Evolutionary conservation across 768 basidiomycete genomes (phyloP), one percentile per base, ranked within the genome.

Genomic region (Austroboletus festivus): DNA sequence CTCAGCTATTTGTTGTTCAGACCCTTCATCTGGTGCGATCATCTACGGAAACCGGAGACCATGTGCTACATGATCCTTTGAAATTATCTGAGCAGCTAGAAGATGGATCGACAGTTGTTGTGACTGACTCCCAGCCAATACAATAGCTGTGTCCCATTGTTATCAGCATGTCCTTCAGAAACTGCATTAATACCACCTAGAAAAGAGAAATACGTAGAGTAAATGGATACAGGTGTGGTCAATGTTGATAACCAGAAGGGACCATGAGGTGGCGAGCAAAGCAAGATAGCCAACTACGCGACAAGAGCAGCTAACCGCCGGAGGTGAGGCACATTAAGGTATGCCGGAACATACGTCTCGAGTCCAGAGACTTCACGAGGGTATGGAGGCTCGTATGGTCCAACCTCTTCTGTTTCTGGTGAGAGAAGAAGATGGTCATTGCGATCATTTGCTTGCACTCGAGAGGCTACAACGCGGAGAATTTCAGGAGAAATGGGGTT

Each of bases 401-500:
- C 92, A 19, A 96, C 95, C 71, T 98, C 96, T 63, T 98, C 96
- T 37, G 89, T 91, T 68, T 98, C 96, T 23, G 95, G 94, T 24
- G 92, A 84, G 44, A 99, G 84, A 50, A 99, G 82, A 18, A 99
- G 78, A 65, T 98, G 95, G 67, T 99, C 96, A 64, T 92, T 93
- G 60, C 93, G 86, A 72, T 98, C 96, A 67, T 95, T 92, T 41
- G 93, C 89, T 62, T 92, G 86, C 46, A 99, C 94, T 42, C 96
- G 82, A 28, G 93, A 90, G 35, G 95, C 93, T 44, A 99, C 96
- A 19, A 97, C 93, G 44, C 93, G 87, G 33, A 99, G 76, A 53
- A 99, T 98, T 72, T 98, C 95, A 20, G 93, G 90, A 2, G 94
- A 93, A 61, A 98, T 97, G 9, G 95, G 96, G 57, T 90, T 93